phyloP scores from a whole-genome alignment of 768 basidiomycete species.

The Lactarius hatsudake region DNA sequence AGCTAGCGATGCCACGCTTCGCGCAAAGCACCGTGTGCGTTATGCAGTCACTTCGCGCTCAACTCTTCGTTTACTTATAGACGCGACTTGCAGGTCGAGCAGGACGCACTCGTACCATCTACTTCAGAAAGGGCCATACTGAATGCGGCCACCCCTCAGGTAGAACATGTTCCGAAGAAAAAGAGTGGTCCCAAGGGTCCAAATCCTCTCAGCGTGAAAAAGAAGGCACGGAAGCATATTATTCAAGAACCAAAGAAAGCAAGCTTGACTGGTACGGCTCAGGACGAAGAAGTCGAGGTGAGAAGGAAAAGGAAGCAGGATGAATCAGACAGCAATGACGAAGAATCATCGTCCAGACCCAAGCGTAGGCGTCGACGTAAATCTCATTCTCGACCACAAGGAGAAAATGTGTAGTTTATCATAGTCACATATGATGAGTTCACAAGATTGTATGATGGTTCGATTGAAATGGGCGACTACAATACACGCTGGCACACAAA shows the following conservation, averaged over 20 bases:
- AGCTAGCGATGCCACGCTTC: constrained; percentile 73
- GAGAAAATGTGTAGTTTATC: not conserved
- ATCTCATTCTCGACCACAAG: not conserved
- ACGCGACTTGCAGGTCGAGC: constrained; percentile 51
- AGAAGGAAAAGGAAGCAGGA: constrained; percentile 34
- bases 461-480: not conserved
- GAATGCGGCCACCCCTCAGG: constrained; percentile 32
- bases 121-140: constrained; percentile 48
- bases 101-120: constrained; percentile 53
- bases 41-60: not conserved
- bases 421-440: not conserved
- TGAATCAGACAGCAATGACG: constrained; percentile 26
- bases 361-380: constrained; percentile 34
- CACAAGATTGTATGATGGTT: not conserved
- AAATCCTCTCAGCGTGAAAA: constrained; percentile 91
- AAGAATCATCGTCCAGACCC: constrained; percentile 20
- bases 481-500: constrained; percentile 2
- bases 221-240: constrained; percentile 50
- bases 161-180: constrained; percentile 51
- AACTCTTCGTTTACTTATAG: constrained; percentile 4
- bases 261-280: constrained; percentile 24
- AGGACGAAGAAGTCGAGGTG: constrained; percentile 20
- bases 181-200: constrained; percentile 78
- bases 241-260: constrained; percentile 4
- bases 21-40: constrained; percentile 60